Conservation (phyloP, 495 filamentous ascomycete species). For the Tetracladium setigerum region DNA sequence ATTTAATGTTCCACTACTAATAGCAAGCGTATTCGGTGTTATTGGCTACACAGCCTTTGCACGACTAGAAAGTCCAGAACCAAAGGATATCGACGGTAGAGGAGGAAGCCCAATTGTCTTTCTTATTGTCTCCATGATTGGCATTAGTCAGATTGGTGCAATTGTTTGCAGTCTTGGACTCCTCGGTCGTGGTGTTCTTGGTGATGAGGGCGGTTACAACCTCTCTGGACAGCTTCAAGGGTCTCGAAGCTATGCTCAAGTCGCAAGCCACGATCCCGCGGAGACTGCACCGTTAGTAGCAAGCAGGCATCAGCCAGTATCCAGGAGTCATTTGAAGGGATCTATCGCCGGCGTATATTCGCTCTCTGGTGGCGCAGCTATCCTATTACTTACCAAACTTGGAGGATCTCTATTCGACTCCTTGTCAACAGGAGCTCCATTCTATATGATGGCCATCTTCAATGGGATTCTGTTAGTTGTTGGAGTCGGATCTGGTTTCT, state of each 20-base stretch:
- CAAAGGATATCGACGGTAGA: slow-evolving; percentile 43
- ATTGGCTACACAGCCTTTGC: slow-evolving; percentile 71
- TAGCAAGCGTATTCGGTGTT: slow-evolving; percentile 63
- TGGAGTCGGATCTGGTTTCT: slow-evolving; percentile 32
- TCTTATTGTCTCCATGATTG: slow-evolving; percentile 68
- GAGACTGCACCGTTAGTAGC: slow-evolving; percentile 14
- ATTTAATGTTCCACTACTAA: slow-evolving; percentile 66
- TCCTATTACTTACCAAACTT: slow-evolving; percentile 82
- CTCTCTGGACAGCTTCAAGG: slow-evolving; percentile 17
- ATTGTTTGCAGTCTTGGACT: slow-evolving; percentile 91
- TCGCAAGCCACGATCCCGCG: not conserved
- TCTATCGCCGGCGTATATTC: slow-evolving; percentile 92
- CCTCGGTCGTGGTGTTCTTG: slow-evolving; percentile 69
- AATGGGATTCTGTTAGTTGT: slow-evolving; percentile 63
- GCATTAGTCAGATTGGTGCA: slow-evolving; percentile 86
- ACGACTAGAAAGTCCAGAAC: slow-evolving; percentile 60
- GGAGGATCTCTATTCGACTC: slow-evolving; percentile 81
- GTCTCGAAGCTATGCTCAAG: not conserved
- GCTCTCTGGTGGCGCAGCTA: slow-evolving; percentile 83
- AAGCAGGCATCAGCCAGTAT: not conserved
- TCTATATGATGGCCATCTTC: slow-evolving; percentile 86
- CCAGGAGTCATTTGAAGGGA: slow-evolving; percentile 62
- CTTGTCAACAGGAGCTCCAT: slow-evolving; percentile 64
- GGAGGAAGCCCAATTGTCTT: slow-evolving; percentile 62
- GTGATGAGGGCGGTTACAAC: slow-evolving; percentile 31